These are phyloP conservation scores for Tulasnella sp. DNA, from an alignment of 768 basidiomycete genomes.

Conservation along the genomic window DNA sequence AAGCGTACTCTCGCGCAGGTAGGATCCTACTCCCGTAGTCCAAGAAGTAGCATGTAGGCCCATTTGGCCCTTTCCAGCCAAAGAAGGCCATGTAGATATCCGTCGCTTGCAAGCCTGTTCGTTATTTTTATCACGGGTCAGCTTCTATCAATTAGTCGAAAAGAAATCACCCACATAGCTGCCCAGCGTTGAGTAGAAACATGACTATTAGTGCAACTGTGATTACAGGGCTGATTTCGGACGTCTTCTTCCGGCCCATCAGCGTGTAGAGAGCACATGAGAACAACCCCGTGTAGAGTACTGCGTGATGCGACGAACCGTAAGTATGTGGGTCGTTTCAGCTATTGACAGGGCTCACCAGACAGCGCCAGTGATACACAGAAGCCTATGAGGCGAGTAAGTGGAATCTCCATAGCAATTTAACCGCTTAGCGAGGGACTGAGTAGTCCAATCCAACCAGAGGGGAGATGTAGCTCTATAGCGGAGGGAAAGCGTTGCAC, in stretches of 20 bases:
- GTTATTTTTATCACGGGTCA: background rate
- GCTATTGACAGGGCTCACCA: background rate
- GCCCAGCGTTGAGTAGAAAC: slow-evolving; percentile 5
- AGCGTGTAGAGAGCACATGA: slow-evolving; percentile 5
- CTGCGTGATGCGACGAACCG: background rate
- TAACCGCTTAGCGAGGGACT: too few species aligned
- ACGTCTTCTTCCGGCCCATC: background rate
- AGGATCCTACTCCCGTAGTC: slow-evolving; percentile 12
- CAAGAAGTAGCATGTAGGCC: slow-evolving; percentile 1
- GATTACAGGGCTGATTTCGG: slow-evolving; percentile 1
- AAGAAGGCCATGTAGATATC: slow-evolving; percentile 12
- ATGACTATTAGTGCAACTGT: slow-evolving; percentile 1
- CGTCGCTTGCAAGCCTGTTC: slow-evolving; percentile 7
- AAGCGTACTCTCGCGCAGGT: slow-evolving; percentile 8
- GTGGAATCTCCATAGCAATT: slow-evolving; percentile 5
- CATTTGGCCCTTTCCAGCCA: background rate
- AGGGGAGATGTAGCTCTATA: too few species aligned
- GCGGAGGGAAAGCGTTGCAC: too few species aligned
- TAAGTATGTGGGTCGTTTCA: background rate
- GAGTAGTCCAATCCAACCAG: too few species aligned
- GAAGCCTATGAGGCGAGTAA: slow-evolving; percentile 8
- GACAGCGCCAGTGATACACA: slow-evolving; percentile 1
- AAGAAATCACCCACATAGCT: slow-evolving; percentile 4
- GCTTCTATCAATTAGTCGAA: background rate
- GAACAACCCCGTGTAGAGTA: slow-evolving; percentile 9